phyloP scores from a whole-genome alignment of 1,284 basidiomycete species.

The Ganoderma lucidum region DNA sequence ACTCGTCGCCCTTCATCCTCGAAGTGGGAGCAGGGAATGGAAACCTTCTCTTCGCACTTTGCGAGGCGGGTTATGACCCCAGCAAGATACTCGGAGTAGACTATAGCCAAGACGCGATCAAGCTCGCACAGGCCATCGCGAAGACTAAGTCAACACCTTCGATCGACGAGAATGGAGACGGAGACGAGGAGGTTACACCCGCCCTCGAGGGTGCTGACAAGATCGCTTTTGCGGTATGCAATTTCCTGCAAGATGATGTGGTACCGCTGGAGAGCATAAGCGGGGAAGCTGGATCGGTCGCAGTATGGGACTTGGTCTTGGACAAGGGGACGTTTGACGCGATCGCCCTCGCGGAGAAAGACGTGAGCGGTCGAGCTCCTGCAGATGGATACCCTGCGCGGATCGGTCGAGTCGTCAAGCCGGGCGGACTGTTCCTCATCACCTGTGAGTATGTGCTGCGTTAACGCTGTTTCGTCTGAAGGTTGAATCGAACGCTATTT shows the following conservation, averaged over 20 bases:
- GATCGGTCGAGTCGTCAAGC: conserved; percentile 65
- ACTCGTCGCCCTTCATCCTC: conserved; percentile 59
- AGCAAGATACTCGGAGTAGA: conserved; percentile 76
- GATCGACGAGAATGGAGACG: conserved; percentile 15
- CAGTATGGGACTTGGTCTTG: conserved; percentile 70
- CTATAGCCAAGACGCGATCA: conserved; percentile 80
- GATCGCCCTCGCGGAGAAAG: conserved; percentile 79
- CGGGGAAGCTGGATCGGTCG: conserved; percentile 13
- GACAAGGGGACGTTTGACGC: conserved; percentile 92
- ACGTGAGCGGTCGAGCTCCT: conserved; percentile 61
- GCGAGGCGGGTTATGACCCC: conserved; percentile 69
- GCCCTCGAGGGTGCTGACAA: conserved; percentile 33
- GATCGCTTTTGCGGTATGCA: conserved; percentile 61
- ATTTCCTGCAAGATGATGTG: conserved; percentile 64
- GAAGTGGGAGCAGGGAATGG: conserved; percentile 90
- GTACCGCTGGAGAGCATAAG: conserved; percentile 37
- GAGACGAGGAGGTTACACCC: neutral
- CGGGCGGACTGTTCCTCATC: conserved; percentile 81
- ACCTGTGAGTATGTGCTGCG: conserved; percentile 66
- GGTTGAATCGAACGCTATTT: neutral
- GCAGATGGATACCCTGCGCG: conserved; percentile 70
- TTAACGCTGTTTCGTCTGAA: neutral
- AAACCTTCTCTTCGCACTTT: conserved; percentile 79
- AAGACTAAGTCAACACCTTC: conserved; percentile 41
- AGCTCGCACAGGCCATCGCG: conserved; percentile 64